Evolutionary conservation across 2,329 filamentous ascomycete species (phyloP), one percentile per base, ranked within the genome.

Genomic region (Cladosporium sp.): DNA sequence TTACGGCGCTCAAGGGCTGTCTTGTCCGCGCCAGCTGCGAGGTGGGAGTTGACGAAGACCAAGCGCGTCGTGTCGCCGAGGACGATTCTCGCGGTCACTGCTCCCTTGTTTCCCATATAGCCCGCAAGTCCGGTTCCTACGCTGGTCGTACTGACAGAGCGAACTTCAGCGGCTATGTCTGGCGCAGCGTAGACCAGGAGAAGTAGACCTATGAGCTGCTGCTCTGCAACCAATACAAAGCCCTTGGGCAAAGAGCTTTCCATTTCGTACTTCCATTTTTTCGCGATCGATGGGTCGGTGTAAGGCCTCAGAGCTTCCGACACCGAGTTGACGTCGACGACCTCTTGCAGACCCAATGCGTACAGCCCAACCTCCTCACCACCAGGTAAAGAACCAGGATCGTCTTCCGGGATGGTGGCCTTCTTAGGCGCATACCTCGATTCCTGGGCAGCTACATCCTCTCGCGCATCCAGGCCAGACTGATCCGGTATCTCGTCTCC

Each of bases 101-200:
- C 92, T 1, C 93, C 93, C 67, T 99, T 99, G 68, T 99, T 99
- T 8, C 93, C 93, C 74, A 96, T 85, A 64, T 96, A 96, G 0
- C 92, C 92, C 69, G 95, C 81, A 38, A 97, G 69, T 0, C 93
- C 93, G 0, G 93, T 99, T 0, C 91, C 92, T 7, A 97, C 85
- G 51, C 82, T 86, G 4, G 84, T 84, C 1, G 86, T 90, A 68
- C 88, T 95, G 58, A 96, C 82, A 43, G 88, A 88, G 55, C 83
- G 88, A 60, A 97, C 80, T 2, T 85, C 86, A 0, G 84, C 77
- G 1, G 82, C 81, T 36, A 97, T 76, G 7, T 83, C 79, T 0
- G 90, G 84, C 0, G 91, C 88, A 2, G 89, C 91, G 64, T 93
- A 97, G 20, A 96, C 79, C 22, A 97, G 75, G 2, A 96, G 74